Evolutionary conservation across 306 rosid species (phyloP).

Genomic region (Comarum palustre): DNA sequence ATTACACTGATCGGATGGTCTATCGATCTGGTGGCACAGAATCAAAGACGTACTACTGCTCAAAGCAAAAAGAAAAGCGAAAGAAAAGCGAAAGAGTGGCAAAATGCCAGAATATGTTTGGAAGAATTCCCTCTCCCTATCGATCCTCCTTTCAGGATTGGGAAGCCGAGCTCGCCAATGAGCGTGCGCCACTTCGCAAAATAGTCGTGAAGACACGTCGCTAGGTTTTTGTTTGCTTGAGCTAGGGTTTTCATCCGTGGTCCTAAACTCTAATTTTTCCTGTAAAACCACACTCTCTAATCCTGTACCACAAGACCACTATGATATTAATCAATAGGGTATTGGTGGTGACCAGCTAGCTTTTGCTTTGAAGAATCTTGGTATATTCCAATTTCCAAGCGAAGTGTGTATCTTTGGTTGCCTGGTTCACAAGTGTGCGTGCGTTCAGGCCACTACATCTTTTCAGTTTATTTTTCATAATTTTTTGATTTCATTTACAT

Average conservation of each 20-base stretch:
- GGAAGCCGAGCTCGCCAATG: slow-evolving; percentile 16
- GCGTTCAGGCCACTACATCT: not conserved
- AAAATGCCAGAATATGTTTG: slow-evolving; percentile 50
- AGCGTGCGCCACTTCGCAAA: slow-evolving; percentile 19
- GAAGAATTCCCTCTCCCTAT: slow-evolving; percentile 30
- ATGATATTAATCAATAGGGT: too few relatives aligned
- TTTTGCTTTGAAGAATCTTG: slow-evolving; percentile 43
- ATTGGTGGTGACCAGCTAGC: slow-evolving; percentile 34
- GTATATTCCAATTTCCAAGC: slow-evolving; percentile 47
- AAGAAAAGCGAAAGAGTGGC: not conserved
- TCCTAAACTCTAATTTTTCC: slow-evolving; percentile 31
- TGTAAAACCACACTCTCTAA: not conserved
- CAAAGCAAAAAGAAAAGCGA: not conserved
- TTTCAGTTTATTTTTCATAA: not conserved
- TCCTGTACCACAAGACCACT: not conserved
- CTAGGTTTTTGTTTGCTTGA: not conserved
- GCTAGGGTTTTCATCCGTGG: slow-evolving; percentile 35
- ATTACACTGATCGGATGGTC: slow-evolving; percentile 54
- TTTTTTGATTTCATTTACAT: not conserved
- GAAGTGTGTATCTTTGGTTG: slow-evolving; percentile 13
- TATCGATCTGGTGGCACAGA: slow-evolving; percentile 49
- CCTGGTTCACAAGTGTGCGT: slow-evolving; percentile 23
- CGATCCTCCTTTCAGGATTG: slow-evolving; percentile 12
- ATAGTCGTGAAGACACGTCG: slow-evolving; percentile 13
- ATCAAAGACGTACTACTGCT: slow-evolving; percentile 27